Base-by-base conservation (phyloP, 2,329 filamentous ascomycete species). In the Exophiala sp. region DNA sequence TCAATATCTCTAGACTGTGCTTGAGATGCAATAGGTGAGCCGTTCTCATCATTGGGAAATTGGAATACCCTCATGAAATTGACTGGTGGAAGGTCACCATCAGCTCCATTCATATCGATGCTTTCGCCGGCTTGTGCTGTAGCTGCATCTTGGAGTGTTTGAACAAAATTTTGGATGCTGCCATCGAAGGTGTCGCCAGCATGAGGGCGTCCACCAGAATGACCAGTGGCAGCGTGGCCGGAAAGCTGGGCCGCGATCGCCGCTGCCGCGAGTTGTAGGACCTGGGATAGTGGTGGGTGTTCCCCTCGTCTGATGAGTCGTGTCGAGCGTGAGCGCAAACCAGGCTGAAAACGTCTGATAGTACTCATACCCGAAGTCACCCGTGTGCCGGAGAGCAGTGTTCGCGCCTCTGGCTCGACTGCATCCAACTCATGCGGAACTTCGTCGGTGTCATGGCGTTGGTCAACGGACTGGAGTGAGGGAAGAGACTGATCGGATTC, bases 51-150 rank as follows among this genome's bases (percentile, higher is more conserved):
- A 46, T 80, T 77, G 41, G 79, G 78, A 65, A 85, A 85, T 40
- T 82, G 72, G 64, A 85, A 85, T 66, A 85, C 83, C 49, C 82
- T 72, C 65, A 85, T 77, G 64, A 85, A 84, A 63, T 85, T 85
- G 52, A 85, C 70, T 2, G 81, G 79, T 9, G 76, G 72, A 7
- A 74, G 66, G 24, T 70, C 70, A 30, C 71, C 70, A 21, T 72
- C 71, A 22, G 64, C 61, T 18, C 62, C 53, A 43, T 63, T 70
- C 24, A 64, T 49, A 27, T 63, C 59, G 38, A 69, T 66, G 22
- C 69, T 69, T 40, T 62, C 60, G 57, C 74, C 72, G 32, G 77
- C 64, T 57, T 81, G 71, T 1, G 77, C 72, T 30, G 77, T 78
- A n/a, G 80, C 76, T 22, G 77, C 79, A 56, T 80, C 79, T 59